A percentile compares a stretch with the other conserved stretches of the same genome.
These are phyloP conservation scores for Penstemon newberryi DNA, from an alignment of 257 asterid species.

Conservation along the genomic window DNA sequence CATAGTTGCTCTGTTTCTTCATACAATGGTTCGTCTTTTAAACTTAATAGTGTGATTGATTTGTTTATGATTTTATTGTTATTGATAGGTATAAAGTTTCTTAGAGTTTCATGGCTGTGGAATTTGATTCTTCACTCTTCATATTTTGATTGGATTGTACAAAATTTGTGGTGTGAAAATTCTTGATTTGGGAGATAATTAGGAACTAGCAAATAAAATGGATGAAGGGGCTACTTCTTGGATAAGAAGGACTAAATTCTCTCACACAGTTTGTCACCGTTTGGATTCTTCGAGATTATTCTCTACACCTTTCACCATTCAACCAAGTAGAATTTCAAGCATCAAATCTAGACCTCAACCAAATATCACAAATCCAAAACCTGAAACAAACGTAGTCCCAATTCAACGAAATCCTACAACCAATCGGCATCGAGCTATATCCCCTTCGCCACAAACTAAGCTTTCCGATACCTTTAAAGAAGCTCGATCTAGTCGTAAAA, in stretches of 20 bases:
- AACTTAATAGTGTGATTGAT: background rate
- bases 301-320: conserved; percentile 44
- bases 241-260: conserved; percentile 83
- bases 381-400: conserved; percentile 42
- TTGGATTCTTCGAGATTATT: conserved; percentile 61
- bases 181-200: conserved; percentile 34
- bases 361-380: conserved; percentile 23
- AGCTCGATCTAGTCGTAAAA: conserved; percentile 58
- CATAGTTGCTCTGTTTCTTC: conserved; percentile 6
- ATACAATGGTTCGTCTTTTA: background rate
- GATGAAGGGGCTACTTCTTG: conserved; percentile 84
- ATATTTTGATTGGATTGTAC: conserved; percentile 39
- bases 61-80: conserved; percentile 4
- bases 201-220: conserved; percentile 35
- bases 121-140: conserved; percentile 38
- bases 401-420: conserved; percentile 45
- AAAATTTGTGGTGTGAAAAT: conserved; percentile 24
- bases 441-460: conserved; percentile 66
- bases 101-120: conserved; percentile 36
- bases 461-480: conserved; percentile 73
- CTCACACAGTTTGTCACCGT: conserved; percentile 84
- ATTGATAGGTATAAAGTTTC: conserved; percentile 19
- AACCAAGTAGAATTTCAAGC: conserved; percentile 32
- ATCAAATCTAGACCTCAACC: conserved; percentile 43
- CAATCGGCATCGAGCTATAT: conserved; percentile 62